Conservation (phyloP, 108 stramenopile species). For the Nannochloropsis salina region DNA sequence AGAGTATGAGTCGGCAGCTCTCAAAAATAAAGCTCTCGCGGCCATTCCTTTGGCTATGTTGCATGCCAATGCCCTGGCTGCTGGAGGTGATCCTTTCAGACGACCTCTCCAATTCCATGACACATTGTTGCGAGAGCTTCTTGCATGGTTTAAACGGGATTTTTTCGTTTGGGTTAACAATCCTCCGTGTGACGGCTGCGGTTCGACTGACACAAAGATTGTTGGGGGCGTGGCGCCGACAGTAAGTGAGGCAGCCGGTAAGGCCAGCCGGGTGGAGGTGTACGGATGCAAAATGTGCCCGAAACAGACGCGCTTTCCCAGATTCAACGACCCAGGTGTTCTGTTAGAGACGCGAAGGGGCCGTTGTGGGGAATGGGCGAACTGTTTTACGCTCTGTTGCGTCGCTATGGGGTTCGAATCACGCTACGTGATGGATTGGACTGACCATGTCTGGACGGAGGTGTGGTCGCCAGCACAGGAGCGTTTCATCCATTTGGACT, state of each 20-base stretch:
- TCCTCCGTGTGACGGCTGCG: slow-evolving; percentile 54
- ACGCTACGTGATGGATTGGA: slow-evolving; percentile 81
- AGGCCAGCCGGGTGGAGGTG: slow-evolving; percentile 53
- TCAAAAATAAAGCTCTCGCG: slow-evolving; percentile 32
- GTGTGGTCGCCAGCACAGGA: slow-evolving; percentile 60
- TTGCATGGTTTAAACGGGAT: slow-evolving; percentile 59
- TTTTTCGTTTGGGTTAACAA: slow-evolving; percentile 64
- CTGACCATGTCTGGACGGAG: slow-evolving; percentile 98
- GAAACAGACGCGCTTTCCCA: slow-evolving; percentile 70
- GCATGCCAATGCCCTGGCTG: background rate
- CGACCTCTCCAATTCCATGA: slow-evolving; percentile 1
- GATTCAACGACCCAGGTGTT: slow-evolving; percentile 74
- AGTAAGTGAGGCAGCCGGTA: slow-evolving; percentile 36
- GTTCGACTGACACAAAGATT: slow-evolving; percentile 19
- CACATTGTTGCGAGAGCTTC: slow-evolving; percentile 29
- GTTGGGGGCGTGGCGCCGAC: slow-evolving; percentile 33
- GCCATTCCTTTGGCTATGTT: slow-evolving; percentile 24
- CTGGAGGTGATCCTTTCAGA: background rate
- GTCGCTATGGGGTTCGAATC: slow-evolving; percentile 81
- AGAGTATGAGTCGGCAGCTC: slow-evolving; percentile 24
- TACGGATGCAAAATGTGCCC: slow-evolving; percentile 61
- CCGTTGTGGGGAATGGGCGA: slow-evolving; percentile 97
- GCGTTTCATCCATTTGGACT: slow-evolving; percentile 81
- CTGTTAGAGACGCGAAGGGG: slow-evolving; percentile 60
- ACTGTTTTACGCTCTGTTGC: slow-evolving; percentile 81